These are phyloP conservation scores for Leccinum olivaceopallidum DNA, from an alignment of 768 basidiomycete species.

Conservation along the genomic window DNA sequence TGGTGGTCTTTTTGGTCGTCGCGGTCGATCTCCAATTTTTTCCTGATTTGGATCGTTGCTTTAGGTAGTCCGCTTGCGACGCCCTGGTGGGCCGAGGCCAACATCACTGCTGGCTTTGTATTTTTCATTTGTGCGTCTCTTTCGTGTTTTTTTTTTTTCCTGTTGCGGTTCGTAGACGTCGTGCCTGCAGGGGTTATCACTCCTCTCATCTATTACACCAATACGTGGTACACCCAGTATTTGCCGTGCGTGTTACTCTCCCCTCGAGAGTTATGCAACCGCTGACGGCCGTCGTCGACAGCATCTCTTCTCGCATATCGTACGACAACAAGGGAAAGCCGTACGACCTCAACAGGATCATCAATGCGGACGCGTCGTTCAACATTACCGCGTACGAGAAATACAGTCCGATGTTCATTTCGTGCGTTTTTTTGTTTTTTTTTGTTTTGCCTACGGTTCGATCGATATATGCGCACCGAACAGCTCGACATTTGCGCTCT, in stretches of 20 bases:
- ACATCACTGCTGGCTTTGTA: conserved; percentile 60
- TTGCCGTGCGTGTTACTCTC: conserved; percentile 42
- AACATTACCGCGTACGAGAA: conserved; percentile 53
- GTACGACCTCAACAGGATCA: conserved; percentile 61
- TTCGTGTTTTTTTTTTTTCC: conserved; percentile 31
- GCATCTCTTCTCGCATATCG: conserved; percentile 61
- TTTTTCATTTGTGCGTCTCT: conserved; percentile 60
- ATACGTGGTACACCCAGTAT: conserved; percentile 57
- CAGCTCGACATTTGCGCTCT: conserved; percentile 66
- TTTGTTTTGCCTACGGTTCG: no score
- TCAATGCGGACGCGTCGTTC: conserved; percentile 55
- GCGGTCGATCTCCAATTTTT: not conserved
- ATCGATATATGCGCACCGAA: not conserved
- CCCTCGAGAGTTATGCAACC: not conserved
- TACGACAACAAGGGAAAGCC: conserved; percentile 59
- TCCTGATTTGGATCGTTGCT: not conserved
- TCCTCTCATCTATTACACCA: conserved; percentile 68
- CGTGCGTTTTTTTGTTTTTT: conserved; percentile 23
- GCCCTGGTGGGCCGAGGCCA: conserved; percentile 84
- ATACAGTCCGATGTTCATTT: conserved; percentile 65
- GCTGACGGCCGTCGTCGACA: conserved; percentile 14
- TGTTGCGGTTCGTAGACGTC: conserved; percentile 54
- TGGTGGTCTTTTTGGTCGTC: not conserved
- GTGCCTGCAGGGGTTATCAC: conserved; percentile 47
- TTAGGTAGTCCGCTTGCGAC: conserved; percentile 59